Conservation (phyloP, 2,329 filamentous ascomycete species). For the Cryphonectria japonica region DNA sequence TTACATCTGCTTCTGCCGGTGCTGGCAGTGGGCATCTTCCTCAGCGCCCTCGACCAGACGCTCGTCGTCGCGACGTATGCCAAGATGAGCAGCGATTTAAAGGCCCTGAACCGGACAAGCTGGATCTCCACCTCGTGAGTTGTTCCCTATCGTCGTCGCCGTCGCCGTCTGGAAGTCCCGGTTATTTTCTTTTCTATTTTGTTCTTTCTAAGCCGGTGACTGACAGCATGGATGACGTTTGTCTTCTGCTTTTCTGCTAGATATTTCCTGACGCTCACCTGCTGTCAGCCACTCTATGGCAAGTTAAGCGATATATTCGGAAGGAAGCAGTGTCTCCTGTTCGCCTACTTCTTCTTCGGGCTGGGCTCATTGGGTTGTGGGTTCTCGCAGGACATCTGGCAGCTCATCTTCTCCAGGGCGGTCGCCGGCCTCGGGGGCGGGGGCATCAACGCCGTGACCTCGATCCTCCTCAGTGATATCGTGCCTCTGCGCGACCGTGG, state of each 20-base stretch:
- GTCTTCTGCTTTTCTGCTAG: constrained; percentile 37
- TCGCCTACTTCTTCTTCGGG: constrained; percentile 49
- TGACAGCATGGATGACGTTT: constrained; percentile 1
- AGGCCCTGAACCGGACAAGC: constrained; percentile 73
- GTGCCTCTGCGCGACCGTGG: constrained; percentile 71
- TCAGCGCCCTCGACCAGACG: constrained; percentile 76
- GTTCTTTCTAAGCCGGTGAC: neutral
- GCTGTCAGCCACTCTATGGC: constrained; percentile 73
- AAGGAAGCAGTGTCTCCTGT: constrained; percentile 66
- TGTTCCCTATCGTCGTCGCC: neutral
- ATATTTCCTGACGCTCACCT: constrained; percentile 75
- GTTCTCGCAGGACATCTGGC: constrained; percentile 52
- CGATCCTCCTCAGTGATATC: constrained; percentile 72
- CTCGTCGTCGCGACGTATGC: constrained; percentile 79
- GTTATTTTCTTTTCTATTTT: neutral
- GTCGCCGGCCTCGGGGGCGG: constrained; percentile 65
- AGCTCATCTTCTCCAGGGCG: constrained; percentile 47
- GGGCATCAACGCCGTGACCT: constrained; percentile 72
- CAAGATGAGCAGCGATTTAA: constrained; percentile 74
- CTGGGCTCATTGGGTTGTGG: constrained; percentile 56
- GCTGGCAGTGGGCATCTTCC: constrained; percentile 55
- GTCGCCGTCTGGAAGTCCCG: neutral
- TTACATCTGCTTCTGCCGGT: constrained; percentile 44
- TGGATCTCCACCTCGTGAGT: constrained; percentile 63
- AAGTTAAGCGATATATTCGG: constrained; percentile 60